Conservation (phyloP, 208 protist genomes). For the Leishmania martiniquensis region DNA sequence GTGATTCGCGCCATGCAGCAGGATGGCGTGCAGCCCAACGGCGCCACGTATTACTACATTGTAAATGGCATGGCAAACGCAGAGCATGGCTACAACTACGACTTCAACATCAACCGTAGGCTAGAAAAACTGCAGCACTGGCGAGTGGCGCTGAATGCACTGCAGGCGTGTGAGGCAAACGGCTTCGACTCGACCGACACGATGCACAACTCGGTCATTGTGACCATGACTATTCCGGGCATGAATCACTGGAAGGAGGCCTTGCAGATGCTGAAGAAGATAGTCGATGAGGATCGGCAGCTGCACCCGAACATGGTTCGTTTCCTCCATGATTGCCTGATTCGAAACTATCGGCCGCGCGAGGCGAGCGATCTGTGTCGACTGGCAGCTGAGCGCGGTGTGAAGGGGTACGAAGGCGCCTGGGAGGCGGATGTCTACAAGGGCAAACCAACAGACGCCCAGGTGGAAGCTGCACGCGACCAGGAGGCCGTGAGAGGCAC, state of each 20-base stretch:
- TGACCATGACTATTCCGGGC: constrained; percentile 87
- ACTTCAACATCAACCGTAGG: constrained; percentile 90
- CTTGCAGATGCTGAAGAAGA: constrained; percentile 65
- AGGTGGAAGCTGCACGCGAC: constrained; percentile 35
- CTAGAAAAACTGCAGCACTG: constrained; percentile 92
- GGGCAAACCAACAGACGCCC: constrained; percentile 47
- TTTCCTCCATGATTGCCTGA: constrained; percentile 88
- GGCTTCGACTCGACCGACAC: constrained; percentile 92
- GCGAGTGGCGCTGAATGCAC: constrained; percentile 85
- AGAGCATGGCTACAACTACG: constrained; percentile 91
- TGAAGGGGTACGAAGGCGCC: constrained; percentile 79
- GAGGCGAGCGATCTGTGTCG: constrained; percentile 84
- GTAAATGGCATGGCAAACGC: constrained; percentile 93
- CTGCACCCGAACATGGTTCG: constrained; percentile 88
- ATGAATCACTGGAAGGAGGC: constrained; percentile 90
- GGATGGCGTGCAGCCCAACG: constrained; percentile 87
- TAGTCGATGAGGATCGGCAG: constrained; percentile 78
- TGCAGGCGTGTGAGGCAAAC: constrained; percentile 87
- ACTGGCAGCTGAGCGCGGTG: constrained; percentile 68
- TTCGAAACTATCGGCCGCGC: constrained; percentile 79
- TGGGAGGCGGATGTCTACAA: constrained; percentile 88
- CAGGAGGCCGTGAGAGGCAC: background rate
- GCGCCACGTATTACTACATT: constrained; percentile 92
- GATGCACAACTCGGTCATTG: constrained; percentile 91
- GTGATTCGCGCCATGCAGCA: constrained; percentile 91